A percentile compares a stretch with the other conserved stretches of the same genome.
These are phyloP conservation scores for Suhomyces kilbournensis DNA, from an alignment of 805 yeast genomes.

Conservation along the genomic window DNA sequence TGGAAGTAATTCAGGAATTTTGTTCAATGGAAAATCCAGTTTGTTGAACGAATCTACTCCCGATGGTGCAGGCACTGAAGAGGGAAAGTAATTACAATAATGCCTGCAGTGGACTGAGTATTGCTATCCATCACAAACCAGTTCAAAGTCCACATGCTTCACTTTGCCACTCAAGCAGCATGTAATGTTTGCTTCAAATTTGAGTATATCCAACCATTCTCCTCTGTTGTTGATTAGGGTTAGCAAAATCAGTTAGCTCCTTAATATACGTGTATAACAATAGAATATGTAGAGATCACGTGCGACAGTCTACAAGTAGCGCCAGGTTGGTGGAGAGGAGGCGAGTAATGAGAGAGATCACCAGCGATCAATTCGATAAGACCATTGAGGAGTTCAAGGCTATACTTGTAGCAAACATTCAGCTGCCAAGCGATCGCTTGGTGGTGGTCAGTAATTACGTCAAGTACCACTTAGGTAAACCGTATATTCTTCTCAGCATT, in stretches of 20 bases:
- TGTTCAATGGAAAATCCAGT: slow-evolving; percentile 49
- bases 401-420: slow-evolving; percentile 8
- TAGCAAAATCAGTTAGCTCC: neutral
- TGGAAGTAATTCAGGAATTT: slow-evolving; percentile 42
- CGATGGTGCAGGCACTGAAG: slow-evolving; percentile 12
- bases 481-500: neutral
- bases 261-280: neutral
- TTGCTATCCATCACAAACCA: neutral
- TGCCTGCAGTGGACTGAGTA: neutral
- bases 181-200: neutral
- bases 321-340: neutral
- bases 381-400: slow-evolving; percentile 14
- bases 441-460: slow-evolving; percentile 8
- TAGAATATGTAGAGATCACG: neutral
- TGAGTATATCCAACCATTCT: neutral
- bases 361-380: slow-evolving; percentile 11
- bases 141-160: neutral
- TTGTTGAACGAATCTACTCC: slow-evolving; percentile 53
- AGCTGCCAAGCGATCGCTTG: neutral
- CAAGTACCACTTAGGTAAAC: neutral
- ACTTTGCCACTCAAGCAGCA: neutral
- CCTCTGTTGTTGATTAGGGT: neutral
- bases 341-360: slow-evolving; percentile 1
- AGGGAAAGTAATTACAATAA: slow-evolving; percentile 9
- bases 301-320: neutral